Evolutionary conservation across 768 basidiomycete genomes (phyloP).

Genomic region (Pilatotrama ljubarskyi): DNA sequence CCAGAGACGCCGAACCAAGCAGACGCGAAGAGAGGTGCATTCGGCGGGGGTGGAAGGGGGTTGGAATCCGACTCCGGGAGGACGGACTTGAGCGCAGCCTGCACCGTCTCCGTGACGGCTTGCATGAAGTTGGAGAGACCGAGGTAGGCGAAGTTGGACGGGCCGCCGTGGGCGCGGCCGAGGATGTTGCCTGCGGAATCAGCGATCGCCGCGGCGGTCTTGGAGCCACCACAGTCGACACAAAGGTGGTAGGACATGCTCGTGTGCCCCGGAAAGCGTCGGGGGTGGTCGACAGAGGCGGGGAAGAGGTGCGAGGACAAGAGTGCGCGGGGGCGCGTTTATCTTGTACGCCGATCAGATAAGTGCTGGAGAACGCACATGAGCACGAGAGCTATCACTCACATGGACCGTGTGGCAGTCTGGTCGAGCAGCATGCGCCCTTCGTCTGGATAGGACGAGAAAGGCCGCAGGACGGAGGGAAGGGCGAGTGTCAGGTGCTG

Average conservation of each 20-base stretch:
- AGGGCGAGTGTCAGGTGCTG: not conserved
- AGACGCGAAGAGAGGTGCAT: conserved; percentile 50
- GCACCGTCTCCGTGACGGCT: conserved; percentile 53
- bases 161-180: conserved; percentile 69
- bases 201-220: conserved; percentile 76
- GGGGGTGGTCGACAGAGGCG: too few species aligned
- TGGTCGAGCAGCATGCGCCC: not conserved
- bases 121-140: conserved; percentile 57
- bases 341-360: conserved; percentile 15
- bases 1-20: conserved; percentile 88
- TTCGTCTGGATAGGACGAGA: not conserved
- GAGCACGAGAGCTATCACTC: conserved; percentile 4
- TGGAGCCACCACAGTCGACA: conserved; percentile 88
- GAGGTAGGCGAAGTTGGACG: conserved; percentile 86
- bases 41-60: conserved; percentile 28
- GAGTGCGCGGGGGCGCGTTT: not conserved
- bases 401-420: conserved; percentile 1
- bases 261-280: not conserved
- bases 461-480: not conserved
- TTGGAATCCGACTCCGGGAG: conserved; percentile 39
- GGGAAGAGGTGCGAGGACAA: not conserved
- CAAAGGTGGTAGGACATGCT: conserved; percentile 62
- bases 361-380: conserved; percentile 15
- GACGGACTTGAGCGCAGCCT: conserved; percentile 53
- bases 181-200: conserved; percentile 58